Evolutionary conservation across 257 asterid genomes (phyloP).

Genomic region (Echium plantagineum): DNA sequence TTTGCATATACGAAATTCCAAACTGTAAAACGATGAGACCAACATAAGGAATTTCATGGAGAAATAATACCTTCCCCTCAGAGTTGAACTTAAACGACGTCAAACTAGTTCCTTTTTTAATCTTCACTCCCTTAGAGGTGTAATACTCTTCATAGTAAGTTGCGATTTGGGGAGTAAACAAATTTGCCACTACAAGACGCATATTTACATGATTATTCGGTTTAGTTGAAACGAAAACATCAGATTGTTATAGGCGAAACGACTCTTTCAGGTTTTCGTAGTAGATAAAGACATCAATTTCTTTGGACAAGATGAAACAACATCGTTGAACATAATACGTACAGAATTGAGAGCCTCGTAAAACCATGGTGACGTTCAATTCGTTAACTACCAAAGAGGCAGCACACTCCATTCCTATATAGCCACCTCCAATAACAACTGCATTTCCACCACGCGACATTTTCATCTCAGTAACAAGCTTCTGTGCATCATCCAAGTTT

Average conservation of each 20-base stretch:
- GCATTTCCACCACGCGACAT: conserved; percentile 62
- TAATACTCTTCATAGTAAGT: conserved; percentile 78
- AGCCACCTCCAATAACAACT: conserved; percentile 82
- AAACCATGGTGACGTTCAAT: conserved; percentile 69
- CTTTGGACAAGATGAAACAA: background rate
- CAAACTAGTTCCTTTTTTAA: conserved; percentile 77
- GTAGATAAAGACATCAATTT: background rate
- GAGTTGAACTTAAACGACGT: conserved; percentile 71
- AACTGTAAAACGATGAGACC: background rate
- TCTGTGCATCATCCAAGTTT: conserved; percentile 69
- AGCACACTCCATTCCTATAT: conserved; percentile 91
- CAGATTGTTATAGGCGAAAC: too few species aligned
- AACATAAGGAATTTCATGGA: background rate
- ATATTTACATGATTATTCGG: conserved; percentile 4
- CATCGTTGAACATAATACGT: conserved; percentile 16
- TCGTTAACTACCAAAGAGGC: conserved; percentile 76
- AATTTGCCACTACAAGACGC: conserved; percentile 71
- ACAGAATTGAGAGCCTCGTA: conserved; percentile 80
- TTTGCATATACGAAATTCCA: too few species aligned
- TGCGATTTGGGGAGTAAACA: conserved; percentile 76
- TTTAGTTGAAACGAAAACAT: conserved; percentile 8
- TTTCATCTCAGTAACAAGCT: conserved; percentile 52
- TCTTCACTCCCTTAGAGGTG: conserved; percentile 82
- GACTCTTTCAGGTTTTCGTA: background rate
- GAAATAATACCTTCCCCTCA: conserved; percentile 46